Percentiles rank a stretch among this genome's conserved stretches.
Evolutionary conservation across 2,329 filamentous ascomycete species (phyloP).

Genomic region (Aspergillus persii): DNA sequence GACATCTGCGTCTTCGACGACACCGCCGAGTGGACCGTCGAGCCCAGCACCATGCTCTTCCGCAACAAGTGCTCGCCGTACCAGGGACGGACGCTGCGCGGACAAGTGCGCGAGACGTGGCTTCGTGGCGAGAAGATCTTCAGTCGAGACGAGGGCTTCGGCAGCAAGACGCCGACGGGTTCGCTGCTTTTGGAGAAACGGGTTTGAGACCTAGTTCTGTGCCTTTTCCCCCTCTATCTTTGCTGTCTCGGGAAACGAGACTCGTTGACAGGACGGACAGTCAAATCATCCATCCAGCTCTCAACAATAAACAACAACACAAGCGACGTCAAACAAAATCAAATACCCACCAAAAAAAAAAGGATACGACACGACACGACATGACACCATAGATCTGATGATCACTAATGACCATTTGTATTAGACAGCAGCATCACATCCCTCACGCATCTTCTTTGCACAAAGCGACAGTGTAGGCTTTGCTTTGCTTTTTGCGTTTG

Average conservation of each 20-base stretch:
- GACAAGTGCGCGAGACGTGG: conserved; percentile 83
- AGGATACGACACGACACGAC: neutral
- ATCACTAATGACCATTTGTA: conserved; percentile 15
- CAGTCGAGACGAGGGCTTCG: conserved; percentile 56
- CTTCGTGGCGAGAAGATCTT: conserved; percentile 75
- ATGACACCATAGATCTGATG: conserved; percentile 12
- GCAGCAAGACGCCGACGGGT: conserved; percentile 34
- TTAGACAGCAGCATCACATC: conserved; percentile 13
- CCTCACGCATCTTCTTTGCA: conserved; percentile 7
- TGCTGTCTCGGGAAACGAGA: neutral
- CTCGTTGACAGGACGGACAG: conserved; percentile 10
- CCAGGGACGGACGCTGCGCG: conserved; percentile 74
- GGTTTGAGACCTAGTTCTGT: conserved; percentile 26
- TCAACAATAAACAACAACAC: neutral
- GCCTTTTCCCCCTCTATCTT: conserved; percentile 8
- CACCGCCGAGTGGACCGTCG: conserved; percentile 70
- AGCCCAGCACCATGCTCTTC: conserved; percentile 82
- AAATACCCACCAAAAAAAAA: neutral
- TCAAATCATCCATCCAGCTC: neutral
- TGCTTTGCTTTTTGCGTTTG: conserved; percentile 2
- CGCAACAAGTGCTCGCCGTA: conserved; percentile 91
- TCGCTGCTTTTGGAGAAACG: conserved; percentile 42
- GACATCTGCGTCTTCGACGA: conserved; percentile 94
- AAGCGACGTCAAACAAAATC: neutral
- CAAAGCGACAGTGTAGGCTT: conserved; percentile 15